Base-by-base conservation (phyloP, 2,329 filamentous ascomycete genomes). In the Arachnopeziza araneosa region DNA sequence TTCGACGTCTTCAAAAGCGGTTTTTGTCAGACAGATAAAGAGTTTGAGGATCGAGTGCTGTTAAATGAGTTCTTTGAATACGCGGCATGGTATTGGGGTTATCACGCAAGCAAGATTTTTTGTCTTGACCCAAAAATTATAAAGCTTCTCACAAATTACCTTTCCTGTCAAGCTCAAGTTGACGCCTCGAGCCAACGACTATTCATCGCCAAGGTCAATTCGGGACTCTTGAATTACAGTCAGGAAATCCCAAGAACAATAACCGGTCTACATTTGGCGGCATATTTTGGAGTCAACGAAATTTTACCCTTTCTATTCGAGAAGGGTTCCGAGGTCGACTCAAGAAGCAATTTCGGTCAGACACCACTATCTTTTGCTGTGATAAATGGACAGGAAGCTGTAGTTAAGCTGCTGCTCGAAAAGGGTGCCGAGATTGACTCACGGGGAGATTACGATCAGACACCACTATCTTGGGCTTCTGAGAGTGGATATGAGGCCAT, bases 1-100 rank as follows among this genome's bases (percentile, higher is more conserved):
- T 72, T 69, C 50, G 44, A 63, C 19, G 26, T 7, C 8, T 72
- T 73, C 55, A 26, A 63, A 36, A 60, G 22, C 49, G 65, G 70
- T 5, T 21, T 48, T 48, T 71, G 66, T 57, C 4, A 32, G 32
- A 68, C 17, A 0, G 36, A 66, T 9, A 22, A 62, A 1, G 63
- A 70, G 5, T 68, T 69, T 52, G 24, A 67, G 7, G 9, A 63
- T 22, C 63, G 72, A 7, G 21, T 73, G 3, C 23, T 3, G 24
- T 24, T 22, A 30, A 54, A 54, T 26, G 12, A 54, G 9, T 30
- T 54, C n/a, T 54, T 26, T n/a, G 9, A 12, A 14, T 54, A 54
- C n/a, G 52, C 52, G 9, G 19, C 52, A 54, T 24, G 2, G 6
- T 6, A 30, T n/a, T 54, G 52, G 52, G 52, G 52, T 8, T n/a